Evolutionary conservation across 768 basidiomycete species (phyloP).

Genomic region (Trametes meyenii): DNA sequence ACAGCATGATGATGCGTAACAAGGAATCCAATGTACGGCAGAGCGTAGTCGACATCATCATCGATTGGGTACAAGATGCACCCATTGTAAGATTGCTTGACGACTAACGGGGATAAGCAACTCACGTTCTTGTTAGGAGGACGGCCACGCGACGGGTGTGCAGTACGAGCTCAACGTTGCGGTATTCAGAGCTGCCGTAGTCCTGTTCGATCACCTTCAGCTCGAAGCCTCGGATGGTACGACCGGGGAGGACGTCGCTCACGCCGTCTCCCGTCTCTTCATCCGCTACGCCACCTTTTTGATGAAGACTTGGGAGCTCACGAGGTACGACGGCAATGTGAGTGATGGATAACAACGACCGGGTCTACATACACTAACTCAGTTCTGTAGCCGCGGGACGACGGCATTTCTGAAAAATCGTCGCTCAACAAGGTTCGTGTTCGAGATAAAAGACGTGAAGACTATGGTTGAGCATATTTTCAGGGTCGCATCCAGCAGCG

Average conservation of each 20-base stretch:
- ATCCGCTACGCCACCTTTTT: slow-evolving; percentile 74
- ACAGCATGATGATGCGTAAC: slow-evolving; percentile 57
- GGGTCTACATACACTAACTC: not conserved
- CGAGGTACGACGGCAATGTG: slow-evolving; percentile 46
- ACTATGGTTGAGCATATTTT: not conserved
- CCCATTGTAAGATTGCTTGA: slow-evolving; percentile 44
- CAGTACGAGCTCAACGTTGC: slow-evolving; percentile 73
- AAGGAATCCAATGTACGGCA: slow-evolving; percentile 72
- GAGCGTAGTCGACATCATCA: slow-evolving; percentile 71
- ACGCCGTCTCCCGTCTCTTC: slow-evolving; percentile 78
- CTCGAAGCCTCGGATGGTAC: slow-evolving; percentile 60
- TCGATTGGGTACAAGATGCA: slow-evolving; percentile 74
- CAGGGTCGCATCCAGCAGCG: slow-evolving; percentile 29
- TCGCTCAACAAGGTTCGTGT: slow-evolving; percentile 28
- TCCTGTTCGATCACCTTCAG: slow-evolving; percentile 73
- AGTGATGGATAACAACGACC: slow-evolving; percentile 3
- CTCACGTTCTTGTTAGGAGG: slow-evolving; percentile 22
- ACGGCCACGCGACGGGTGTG: slow-evolving; percentile 40
- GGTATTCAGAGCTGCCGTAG: slow-evolving; percentile 73
- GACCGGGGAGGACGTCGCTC: slow-evolving; percentile 63
- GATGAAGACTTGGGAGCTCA: slow-evolving; percentile 59
- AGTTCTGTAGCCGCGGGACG: slow-evolving; percentile 26
- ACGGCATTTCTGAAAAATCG: slow-evolving; percentile 33
- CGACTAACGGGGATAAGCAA: not conserved
- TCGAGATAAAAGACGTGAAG: not conserved